Evolutionary conservation across 495 filamentous ascomycete species (phyloP).

Genomic region (Aspergillus wentii): DNA sequence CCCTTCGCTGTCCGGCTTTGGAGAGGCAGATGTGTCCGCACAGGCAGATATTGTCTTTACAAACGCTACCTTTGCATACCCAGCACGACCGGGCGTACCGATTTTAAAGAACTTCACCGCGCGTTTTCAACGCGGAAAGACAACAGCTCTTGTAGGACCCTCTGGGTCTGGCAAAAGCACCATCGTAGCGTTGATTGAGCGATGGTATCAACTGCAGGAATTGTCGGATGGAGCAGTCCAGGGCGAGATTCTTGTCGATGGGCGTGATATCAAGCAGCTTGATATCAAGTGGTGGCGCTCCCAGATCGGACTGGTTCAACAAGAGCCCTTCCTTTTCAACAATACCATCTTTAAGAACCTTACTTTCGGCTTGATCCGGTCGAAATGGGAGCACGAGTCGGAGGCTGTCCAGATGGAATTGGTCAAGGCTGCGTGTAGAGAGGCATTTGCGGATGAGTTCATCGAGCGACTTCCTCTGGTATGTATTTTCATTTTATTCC

Average conservation of each 20-base stretch:
- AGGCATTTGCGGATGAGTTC: conserved; percentile 27
- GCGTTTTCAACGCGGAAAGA: conserved; percentile 37
- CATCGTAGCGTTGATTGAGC: conserved; percentile 58
- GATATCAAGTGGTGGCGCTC: conserved; percentile 60
- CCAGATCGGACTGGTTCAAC: conserved; percentile 63
- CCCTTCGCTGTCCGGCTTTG: conserved; percentile 13
- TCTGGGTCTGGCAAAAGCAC: conserved; percentile 63
- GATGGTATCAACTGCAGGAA: conserved; percentile 49
- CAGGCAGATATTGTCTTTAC: conserved; percentile 51
- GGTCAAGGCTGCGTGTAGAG: conserved; percentile 19
- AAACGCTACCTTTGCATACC: conserved; percentile 59
- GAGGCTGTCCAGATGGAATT: conserved; percentile 44
- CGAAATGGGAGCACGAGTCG: conserved; percentile 48
- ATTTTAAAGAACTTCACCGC: conserved; percentile 40
- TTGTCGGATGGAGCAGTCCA: conserved; percentile 1
- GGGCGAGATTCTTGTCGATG: conserved; percentile 47
- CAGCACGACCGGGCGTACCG: conserved; percentile 31
- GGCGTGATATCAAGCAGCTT: conserved; percentile 42
- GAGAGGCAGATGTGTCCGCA: conserved; percentile 13
- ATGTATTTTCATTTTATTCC: conserved; percentile 2
- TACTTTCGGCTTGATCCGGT: conserved; percentile 56
- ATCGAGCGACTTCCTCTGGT: conserved; percentile 26
- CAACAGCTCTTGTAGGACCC: conserved; percentile 53
- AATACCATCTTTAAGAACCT: conserved; percentile 64
- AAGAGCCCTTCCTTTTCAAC: conserved; percentile 70